Evolutionary conservation across 768 basidiomycete species (phyloP), one percentile per base, ranked within the genome.

Genomic region (Leccinum subgranulosum): DNA sequence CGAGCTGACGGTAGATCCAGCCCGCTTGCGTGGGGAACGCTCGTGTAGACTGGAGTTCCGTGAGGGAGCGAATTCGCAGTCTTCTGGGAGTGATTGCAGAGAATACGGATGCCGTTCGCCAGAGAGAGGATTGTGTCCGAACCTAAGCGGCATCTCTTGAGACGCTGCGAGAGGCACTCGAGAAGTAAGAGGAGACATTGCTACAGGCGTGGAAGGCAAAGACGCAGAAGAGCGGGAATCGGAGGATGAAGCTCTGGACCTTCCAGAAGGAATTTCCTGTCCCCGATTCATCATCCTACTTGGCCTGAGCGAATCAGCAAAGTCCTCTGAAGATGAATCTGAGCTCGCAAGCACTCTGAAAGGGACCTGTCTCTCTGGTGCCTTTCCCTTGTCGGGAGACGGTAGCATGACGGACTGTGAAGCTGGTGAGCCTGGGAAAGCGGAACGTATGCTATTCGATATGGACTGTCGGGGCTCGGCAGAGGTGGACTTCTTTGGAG

Each of bases 11-110:
- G 48, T 6, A 29, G 70, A 64, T 31, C 48, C 61, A 2, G 62
- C 11, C 48, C 63, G 63, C 17, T 64, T 68, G 46, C 64, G 69
- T 2, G 53, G 41, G 6, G 54, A 66, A 19, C 49, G 53, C 1
- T 14, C 19, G 28, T 58, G 41, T 3, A 53, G 3, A 46, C 51
- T 55, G 4, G 65, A 45, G 51, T 65, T 65, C 7, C 56, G 47
- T 0, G 69, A 54, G 14, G 67, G 57, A 25, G 64, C 56, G 43
- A 80, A 65, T 55, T 84, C 81, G 8, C 73, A 66, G 50, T 76
- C 82, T 58, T 86, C 84, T 4, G 80, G 84, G 2, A 85, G 76
- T 6, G 79, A 75, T 55, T 80, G 77, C 49, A 86, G 69, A 5
- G 59, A 59, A 39, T 61, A 60, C 4, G 66, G 48, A 14, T 46